Percentiles rank a stretch among this genome's conserved stretches.
Evolutionary conservation across 1,139 yeast genomes (phyloP).

Genomic region (Komagataea norvegica): DNA sequence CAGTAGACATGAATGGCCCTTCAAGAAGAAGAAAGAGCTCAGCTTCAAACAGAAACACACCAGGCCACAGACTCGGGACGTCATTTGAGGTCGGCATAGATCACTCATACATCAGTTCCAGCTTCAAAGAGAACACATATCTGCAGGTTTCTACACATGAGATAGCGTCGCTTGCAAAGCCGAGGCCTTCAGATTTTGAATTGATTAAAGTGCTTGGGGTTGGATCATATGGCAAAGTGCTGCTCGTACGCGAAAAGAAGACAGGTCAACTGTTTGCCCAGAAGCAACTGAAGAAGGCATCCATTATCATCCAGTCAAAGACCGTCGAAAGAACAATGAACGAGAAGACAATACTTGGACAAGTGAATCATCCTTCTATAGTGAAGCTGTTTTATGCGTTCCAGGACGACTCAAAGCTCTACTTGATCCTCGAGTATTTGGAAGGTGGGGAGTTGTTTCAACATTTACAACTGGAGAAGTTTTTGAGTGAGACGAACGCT

Average conservation of each 20-base stretch:
- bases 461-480: constrained; percentile 55
- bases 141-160: neutral
- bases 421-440: constrained; percentile 76
- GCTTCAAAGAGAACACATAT: constrained; percentile 2
- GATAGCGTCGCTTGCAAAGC: constrained; percentile 17
- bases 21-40: constrained; percentile 27
- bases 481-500: constrained; percentile 62
- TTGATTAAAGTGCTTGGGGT: constrained; percentile 80
- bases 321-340: constrained; percentile 25
- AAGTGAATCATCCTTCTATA: constrained; percentile 77
- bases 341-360: constrained; percentile 65
- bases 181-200: constrained; percentile 56
- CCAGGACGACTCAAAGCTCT: constrained; percentile 78
- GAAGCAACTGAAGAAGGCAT: constrained; percentile 82
- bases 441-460: constrained; percentile 93
- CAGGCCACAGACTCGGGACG: constrained; percentile 35
- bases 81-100: constrained; percentile 46
- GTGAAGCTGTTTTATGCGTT: constrained; percentile 86
- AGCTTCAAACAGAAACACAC: constrained; percentile 34
- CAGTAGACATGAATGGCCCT: constrained; percentile 17
- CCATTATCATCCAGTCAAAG: constrained; percentile 43
- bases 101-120: constrained; percentile 25
- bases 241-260: constrained; percentile 62
- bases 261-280: constrained; percentile 79
- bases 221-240: constrained; percentile 89